Percentiles rank a stretch among this genome's conserved stretches.
Evolutionary conservation across 1,284 basidiomycete genomes (phyloP).

Genomic region (Chondrostereum purpureum): DNA sequence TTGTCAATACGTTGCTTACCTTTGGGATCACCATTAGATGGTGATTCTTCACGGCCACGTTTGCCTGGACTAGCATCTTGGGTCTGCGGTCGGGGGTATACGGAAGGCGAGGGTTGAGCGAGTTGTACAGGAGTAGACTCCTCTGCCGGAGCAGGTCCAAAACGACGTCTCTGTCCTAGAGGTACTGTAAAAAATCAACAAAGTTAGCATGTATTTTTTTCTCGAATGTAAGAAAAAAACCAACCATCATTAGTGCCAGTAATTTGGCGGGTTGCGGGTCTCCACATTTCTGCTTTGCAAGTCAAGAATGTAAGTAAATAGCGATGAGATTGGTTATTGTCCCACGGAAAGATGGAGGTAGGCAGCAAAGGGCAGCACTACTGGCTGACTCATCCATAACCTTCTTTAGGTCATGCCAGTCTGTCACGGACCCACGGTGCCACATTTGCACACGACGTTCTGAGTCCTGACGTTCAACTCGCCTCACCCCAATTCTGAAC

Average conservation of each 20-base stretch:
- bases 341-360: too few species aligned
- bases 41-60: slow-evolving; percentile 55
- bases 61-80: slow-evolving; percentile 51
- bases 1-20: slow-evolving; percentile 39
- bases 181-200: slow-evolving; percentile 42
- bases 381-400: too few species aligned
- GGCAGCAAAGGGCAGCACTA: too few species aligned
- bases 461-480: too few species aligned
- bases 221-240: slow-evolving; percentile 9
- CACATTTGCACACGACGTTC: too few species aligned
- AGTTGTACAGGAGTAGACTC: slow-evolving; percentile 71
- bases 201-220: too few species aligned
- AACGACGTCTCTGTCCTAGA: slow-evolving; percentile 80
- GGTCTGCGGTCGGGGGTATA: slow-evolving; percentile 62
- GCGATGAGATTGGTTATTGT: too few species aligned
- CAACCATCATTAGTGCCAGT: slow-evolving; percentile 79
- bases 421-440: too few species aligned
- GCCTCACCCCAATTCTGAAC: too few species aligned
- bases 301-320: too few species aligned
- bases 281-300: slow-evolving; percentile 88
- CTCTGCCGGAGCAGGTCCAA: slow-evolving; percentile 77
- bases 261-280: slow-evolving; percentile 77
- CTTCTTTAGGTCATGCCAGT: too few species aligned
- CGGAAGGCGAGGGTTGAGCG: slow-evolving; percentile 79
- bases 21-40: slow-evolving; percentile 43